Evolutionary conservation across 768 basidiomycete genomes (phyloP).

Genomic region (Coprinellus micaceus): DNA sequence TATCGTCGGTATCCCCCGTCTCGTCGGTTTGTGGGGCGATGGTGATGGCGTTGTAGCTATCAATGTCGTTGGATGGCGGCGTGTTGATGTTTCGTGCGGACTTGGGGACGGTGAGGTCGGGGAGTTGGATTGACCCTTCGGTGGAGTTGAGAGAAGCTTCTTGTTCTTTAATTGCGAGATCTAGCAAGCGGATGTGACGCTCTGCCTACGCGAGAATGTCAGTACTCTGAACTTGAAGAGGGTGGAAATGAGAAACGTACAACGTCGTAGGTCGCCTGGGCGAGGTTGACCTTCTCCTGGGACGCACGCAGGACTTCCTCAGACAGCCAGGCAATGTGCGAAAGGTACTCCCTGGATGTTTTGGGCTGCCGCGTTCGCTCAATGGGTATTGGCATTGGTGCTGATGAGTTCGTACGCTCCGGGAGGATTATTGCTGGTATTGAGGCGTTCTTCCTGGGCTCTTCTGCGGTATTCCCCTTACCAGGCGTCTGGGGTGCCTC

Average conservation of each 20-base stretch:
- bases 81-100: constrained; percentile 37
- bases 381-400: constrained; percentile 19
- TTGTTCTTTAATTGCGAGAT: constrained; percentile 56
- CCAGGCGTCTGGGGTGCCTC: too few species aligned
- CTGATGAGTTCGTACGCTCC: background rate
- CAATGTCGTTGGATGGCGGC: background rate
- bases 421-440: background rate
- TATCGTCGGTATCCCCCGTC: too few species aligned
- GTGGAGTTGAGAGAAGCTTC: constrained; percentile 37
- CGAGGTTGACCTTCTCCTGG: constrained; percentile 77
- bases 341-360: constrained; percentile 49
- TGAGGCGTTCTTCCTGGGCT: too few species aligned
- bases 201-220: constrained; percentile 1
- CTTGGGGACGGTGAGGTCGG: constrained; percentile 58
- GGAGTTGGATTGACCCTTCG: constrained; percentile 49
- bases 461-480: too few species aligned
- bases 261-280: constrained; percentile 65
- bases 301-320: constrained; percentile 61
- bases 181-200: constrained; percentile 70
- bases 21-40: constrained; percentile 28
- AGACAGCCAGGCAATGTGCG: constrained; percentile 53
- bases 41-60: constrained; percentile 10
- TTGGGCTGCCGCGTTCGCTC: constrained; percentile 20
- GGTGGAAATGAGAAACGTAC: constrained; percentile 35
- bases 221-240: background rate